Evolutionary conservation across 192 early-diverging fungal genomes (phyloP).

Genomic region (Coemansia sp.): DNA sequence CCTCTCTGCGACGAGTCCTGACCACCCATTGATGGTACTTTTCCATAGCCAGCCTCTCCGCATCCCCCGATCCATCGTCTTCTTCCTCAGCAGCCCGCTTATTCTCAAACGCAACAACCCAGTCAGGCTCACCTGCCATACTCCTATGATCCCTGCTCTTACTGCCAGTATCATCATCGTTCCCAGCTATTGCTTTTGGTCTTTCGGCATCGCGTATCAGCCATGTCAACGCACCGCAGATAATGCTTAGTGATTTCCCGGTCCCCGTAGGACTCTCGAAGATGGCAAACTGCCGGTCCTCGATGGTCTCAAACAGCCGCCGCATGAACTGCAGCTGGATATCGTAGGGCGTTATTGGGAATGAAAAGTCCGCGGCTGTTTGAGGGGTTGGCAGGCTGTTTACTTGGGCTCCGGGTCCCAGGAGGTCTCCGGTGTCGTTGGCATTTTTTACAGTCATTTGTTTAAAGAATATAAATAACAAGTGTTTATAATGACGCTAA

Average conservation of each 20-base stretch:
- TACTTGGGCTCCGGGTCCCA: not conserved
- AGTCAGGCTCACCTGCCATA: conserved; percentile 44
- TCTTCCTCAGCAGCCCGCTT: conserved; percentile 6
- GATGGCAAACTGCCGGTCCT: conserved; percentile 69
- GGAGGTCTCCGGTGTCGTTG: not conserved
- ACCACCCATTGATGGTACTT: conserved; percentile 38
- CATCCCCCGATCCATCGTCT: not conserved
- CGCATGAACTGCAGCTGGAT: conserved; percentile 83
- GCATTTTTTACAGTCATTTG: no score
- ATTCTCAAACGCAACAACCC: conserved; percentile 44
- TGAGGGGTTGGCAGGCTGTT: conserved; percentile 21
- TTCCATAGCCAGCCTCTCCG: not conserved
- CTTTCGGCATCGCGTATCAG: conserved; percentile 59
- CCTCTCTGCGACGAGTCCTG: conserved; percentile 23
- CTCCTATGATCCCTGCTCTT: not conserved
- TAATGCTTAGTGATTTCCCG: conserved; percentile 86
- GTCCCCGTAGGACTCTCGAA: conserved; percentile 95
- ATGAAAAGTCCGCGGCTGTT: conserved; percentile 47
- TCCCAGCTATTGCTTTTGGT: not conserved
- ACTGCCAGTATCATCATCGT: not conserved
- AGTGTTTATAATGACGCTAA: no score
- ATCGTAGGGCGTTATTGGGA: conserved; percentile 70
- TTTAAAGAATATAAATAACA: no score
- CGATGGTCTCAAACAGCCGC: conserved; percentile 68
- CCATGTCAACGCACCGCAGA: conserved; percentile 86